Evolutionary conservation across 2,329 filamentous ascomycete species (phyloP), one percentile per base, ranked within the genome.

Genomic region (Fusarium zealandicum): DNA sequence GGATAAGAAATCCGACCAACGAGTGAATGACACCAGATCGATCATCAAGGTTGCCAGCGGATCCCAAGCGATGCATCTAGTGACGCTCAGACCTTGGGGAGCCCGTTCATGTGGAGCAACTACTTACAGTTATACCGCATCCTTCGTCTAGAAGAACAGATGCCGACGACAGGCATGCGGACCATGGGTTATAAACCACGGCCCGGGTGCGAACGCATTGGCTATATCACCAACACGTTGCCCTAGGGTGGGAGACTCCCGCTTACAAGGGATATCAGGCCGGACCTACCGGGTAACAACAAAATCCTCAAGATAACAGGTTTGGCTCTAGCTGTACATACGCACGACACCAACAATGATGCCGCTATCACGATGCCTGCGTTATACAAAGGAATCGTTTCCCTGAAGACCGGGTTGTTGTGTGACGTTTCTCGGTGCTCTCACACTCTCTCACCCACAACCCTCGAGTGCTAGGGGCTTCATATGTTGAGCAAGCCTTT

Each of bases 21-120:
- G 27, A 48, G 42, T 49, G 37, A 48, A 49, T 49, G 37, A 40
- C 37, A 49, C 45, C 45, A 49, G 28, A 27, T 35, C 45, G 51
- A 60, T 59, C 59, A 62, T 62, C 59, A 62, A 62, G 59, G 59
- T 62, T 47, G 43, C 37, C 18, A 36, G 51, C 47, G 51, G 47
- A 63, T 37, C 59, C 59, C 31, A 20, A 31, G 12, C 30, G 27
- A 63, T 59, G 51, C 38, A 47, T 56, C 44, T 42, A 55, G 45
- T 18, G 46, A 51, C 59, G 54, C 54, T 59, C 58, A 61, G 58
- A 37, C 58, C 54, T 55, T 51, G 51, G 58, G 58, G 41, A 61
- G 54, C 13, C 50, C 51, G 31, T 36, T 33, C 22, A 53, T 56
- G 59, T 63, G 59, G 59, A 63, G 54, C 41, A 43, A 40, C 45